Evolutionary conservation across 75 land plant species (phyloP), one percentile per base, ranked within the genome.

Genomic region (Picea sitchensis): DNA sequence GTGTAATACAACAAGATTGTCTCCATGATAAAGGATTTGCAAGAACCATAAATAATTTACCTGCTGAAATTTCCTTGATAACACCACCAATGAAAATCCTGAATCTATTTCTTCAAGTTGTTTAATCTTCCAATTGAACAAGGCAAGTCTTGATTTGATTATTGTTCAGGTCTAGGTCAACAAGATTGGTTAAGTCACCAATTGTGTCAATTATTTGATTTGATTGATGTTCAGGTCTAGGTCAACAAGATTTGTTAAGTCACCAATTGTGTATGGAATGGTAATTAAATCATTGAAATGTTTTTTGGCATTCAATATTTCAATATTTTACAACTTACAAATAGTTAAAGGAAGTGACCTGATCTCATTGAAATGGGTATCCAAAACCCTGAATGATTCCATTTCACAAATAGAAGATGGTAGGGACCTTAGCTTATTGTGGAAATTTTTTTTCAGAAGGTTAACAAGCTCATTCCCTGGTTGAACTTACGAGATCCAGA

Each of bases 191-290:
- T 26, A 26, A 26, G 26, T 26, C 26, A 26, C 26, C 26, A 26
- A 26, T 26, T 26, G 26, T 26, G n/a, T n/a, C n/a, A n/a, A n/a
- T n/a, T n/a, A n/a, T 77, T 82, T 89, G 79, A 96, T 89, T 69
- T 96, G 99, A 71, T 96, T 94, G 93, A 88, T 94, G 80, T 96
- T 92, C 71, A 96, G 86, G 80, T 96, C 94, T 67, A 96, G 85
- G 56, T 90, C 88, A 34, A 38, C 82, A n/a, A 96, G 94, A 68
- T 86, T 92, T n/a, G 51, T 82, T 58, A 96, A 81, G 75, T 96
- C 94, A 9, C 92, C 94, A 77, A 96, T 68, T 2, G 94, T 82
- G 1, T 91, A 87, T 36, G 99, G 96, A 59, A 96, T 83, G 69
- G 81, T 88, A 1, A 58, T 78, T 73, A 96, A 34, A 76, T 93